Conservation (phyloP, 2,329 filamentous ascomycete species). For the Didymella lethalis region DNA sequence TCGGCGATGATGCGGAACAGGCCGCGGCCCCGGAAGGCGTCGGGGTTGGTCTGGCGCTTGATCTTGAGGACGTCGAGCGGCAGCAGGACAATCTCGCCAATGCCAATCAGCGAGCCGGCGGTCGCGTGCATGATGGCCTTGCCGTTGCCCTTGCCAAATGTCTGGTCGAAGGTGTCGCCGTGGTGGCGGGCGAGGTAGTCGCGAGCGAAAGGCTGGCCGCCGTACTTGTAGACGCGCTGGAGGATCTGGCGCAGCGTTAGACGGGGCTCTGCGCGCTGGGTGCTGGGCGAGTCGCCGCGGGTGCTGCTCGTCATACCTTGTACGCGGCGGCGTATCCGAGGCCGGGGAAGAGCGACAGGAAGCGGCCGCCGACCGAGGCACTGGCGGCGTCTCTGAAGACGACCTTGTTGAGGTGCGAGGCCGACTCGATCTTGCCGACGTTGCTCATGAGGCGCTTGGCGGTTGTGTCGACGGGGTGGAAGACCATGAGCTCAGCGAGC, state of each 20-base stretch:
- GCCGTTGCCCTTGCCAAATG: conserved; percentile 95
- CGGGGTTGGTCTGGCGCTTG: conserved; percentile 98
- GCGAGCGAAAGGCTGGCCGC: conserved; percentile 91
- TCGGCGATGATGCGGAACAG: conserved; percentile 88
- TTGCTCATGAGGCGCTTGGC: conserved; percentile 99
- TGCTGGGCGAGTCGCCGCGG: background rate
- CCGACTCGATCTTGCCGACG: conserved; percentile 72
- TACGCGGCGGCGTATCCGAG: conserved; percentile 97
- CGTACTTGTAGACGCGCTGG: conserved; percentile 98
- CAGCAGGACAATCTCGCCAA: conserved; percentile 94
- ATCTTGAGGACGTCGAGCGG: conserved; percentile 98
- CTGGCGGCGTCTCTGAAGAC: conserved; percentile 90
- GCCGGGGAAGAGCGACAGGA: conserved; percentile 95
- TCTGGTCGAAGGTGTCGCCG: conserved; percentile 80
- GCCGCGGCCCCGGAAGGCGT: conserved; percentile 94
- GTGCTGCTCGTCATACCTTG: conserved; percentile 75
- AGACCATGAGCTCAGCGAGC: conserved; percentile 90
- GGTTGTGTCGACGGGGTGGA: conserved; percentile 86
- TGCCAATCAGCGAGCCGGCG: conserved; percentile 92
- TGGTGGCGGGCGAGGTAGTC: conserved; percentile 86
- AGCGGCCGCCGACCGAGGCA: conserved; percentile 76
- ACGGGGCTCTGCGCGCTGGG: too few relatives aligned
- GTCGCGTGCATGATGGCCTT: conserved; percentile 98
- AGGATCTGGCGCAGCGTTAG: conserved; percentile 66
- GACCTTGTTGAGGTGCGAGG: conserved; percentile 80